Evolutionary conservation across 1,139 yeast species (phyloP), one percentile per base, ranked within the genome.

Genomic region (Arxiozyma heterogenica): DNA sequence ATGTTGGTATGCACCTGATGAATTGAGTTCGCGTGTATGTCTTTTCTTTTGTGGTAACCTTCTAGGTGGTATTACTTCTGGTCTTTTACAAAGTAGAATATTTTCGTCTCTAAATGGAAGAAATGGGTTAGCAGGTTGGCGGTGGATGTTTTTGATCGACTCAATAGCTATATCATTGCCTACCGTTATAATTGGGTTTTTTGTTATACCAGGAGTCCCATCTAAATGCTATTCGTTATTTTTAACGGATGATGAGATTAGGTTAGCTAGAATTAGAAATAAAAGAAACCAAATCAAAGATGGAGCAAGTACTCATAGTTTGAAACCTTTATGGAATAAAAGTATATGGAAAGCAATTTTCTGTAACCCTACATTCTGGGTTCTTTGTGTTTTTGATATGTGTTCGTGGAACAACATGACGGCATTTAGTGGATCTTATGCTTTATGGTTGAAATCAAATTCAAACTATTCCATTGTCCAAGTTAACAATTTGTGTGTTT

Each of bases 61-160:
- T 65, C 67, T 73, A 44, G 84, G 84, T 17, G 72, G 77, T 53
- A 75, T 82, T 57, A 81, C 85, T 3, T 77, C 83, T 11, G 84
- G 84, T 48, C 69, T 82, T 51, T 69, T 82, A 50, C 80, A 83
- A 34, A 80, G 82, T 23, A 75, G 84, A 25, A 79, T 81, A 52
- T 78, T 71, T 59, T 69, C 75, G 56, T 64, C 73, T 46, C 67
- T 84, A 61, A 75, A 77, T 54, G 84, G 83, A 47, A 71, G 68
- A 8, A 71, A 70, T 48, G 89, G 89, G 2, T 67, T 79, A 45
- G 76, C 77, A 8, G 83, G 89, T 38, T 86, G 94, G 94, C 79
- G 83, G 68, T 86, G 93, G 93, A 79, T 84, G 67, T 86, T 83
- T 64, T 78, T 86, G 52, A 76, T 86, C 54, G 89, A 85, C 67